Conservation (phyloP, 441 rosid genomes). For the Rhodomyrtus psidioides region DNA sequence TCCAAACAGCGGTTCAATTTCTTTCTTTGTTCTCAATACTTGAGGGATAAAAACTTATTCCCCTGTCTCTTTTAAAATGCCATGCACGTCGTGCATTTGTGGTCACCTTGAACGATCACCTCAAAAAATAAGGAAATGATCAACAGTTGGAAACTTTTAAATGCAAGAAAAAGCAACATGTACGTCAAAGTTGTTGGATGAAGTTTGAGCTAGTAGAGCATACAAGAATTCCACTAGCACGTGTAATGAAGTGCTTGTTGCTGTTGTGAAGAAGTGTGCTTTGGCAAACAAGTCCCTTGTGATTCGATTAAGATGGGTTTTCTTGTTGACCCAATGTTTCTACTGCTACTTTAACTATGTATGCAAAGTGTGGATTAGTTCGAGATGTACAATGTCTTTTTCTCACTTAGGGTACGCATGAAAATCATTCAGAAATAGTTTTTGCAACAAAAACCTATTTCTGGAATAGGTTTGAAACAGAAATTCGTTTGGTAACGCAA, state of each 20-base stretch:
- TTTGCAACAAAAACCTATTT: too few relatives aligned
- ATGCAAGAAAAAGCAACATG: constrained; percentile 1
- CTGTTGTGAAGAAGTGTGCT: neutral
- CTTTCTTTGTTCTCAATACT: constrained; percentile 57
- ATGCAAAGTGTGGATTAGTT: too few relatives aligned
- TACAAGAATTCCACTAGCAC: neutral
- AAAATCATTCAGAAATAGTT: too few relatives aligned
- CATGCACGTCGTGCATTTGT: constrained; percentile 68
- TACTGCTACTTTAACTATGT: too few relatives aligned
- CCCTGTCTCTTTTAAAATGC: constrained; percentile 63
- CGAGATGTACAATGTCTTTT: too few relatives aligned
- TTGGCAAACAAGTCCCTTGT: too few relatives aligned
- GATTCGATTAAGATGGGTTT: too few relatives aligned
- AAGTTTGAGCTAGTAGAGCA: constrained; percentile 10
- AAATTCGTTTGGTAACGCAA: too few relatives aligned
- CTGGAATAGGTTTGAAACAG: too few relatives aligned
- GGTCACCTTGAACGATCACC: constrained; percentile 36
- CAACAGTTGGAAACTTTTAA: constrained; percentile 15
- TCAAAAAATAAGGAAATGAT: constrained; percentile 21
- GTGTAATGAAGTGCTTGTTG: constrained; percentile 25
- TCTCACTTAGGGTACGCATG: too few relatives aligned
- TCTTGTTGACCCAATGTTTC: too few relatives aligned
- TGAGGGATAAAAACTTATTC: constrained; percentile 63
- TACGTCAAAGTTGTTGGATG: constrained; percentile 1
- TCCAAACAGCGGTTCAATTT: constrained; percentile 62